A percentile compares a stretch with the other conserved stretches of the same genome.
Conservation (phyloP, 2,329 filamentous ascomycete genomes). For the Colletotrichum horii region DNA sequence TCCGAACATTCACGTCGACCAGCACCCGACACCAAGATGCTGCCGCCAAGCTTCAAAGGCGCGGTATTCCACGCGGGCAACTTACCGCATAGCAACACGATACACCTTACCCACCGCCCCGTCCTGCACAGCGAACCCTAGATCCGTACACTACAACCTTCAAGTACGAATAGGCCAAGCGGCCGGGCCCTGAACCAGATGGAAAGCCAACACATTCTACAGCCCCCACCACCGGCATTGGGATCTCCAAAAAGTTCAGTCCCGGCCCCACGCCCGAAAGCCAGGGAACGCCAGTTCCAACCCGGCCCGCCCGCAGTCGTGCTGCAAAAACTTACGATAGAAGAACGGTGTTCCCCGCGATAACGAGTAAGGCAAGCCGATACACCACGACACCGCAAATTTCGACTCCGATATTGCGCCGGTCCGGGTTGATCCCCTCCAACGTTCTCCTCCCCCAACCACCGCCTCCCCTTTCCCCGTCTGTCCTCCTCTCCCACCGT, state of each 20-base stretch:
- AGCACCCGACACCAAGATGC: neutral
- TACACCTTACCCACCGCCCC: neutral
- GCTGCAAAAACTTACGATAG: slow-evolving; percentile 6
- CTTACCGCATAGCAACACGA: neutral
- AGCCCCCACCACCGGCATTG: neutral
- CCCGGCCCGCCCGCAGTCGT: neutral
- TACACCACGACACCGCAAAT: slow-evolving; percentile 1
- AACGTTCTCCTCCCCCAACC: neutral
- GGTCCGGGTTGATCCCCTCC: neutral
- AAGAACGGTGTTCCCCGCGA: neutral
- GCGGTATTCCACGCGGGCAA: neutral
- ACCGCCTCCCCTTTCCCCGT: neutral
- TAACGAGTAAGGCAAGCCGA: neutral
- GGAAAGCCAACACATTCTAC: neutral
- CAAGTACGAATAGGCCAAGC: neutral
- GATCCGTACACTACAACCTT: neutral
- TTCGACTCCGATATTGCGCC: slow-evolving; percentile 1
- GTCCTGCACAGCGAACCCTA: neutral
- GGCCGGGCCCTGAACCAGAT: neutral
- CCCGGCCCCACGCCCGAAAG: neutral
- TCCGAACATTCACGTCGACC: neutral
- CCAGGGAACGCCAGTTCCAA: neutral
- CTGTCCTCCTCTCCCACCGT: neutral
- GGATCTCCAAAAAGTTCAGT: neutral
- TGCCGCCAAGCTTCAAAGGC: neutral